A percentile compares a stretch with the other conserved stretches of the same genome.
These are phyloP conservation scores for Melastoma malabathricum DNA, from an alignment of 345 rosid species.

Conservation along the genomic window DNA sequence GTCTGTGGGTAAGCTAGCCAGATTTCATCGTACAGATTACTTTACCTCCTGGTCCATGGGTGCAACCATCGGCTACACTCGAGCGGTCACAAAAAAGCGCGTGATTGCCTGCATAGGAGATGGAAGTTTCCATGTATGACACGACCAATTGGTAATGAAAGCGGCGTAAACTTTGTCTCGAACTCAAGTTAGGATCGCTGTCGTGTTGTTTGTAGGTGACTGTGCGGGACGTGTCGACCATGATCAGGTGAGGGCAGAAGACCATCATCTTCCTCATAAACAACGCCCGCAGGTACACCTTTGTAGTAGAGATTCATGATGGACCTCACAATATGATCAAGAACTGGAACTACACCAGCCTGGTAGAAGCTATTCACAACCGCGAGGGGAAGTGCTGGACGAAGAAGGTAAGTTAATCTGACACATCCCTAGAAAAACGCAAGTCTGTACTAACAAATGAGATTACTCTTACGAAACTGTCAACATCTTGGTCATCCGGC, in stretches of 20 bases:
- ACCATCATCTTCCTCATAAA: slow-evolving; percentile 62
- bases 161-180: background rate
- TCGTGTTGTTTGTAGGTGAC: slow-evolving; percentile 37
- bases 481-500: background rate
- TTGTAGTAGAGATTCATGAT: slow-evolving; percentile 77
- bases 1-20: slow-evolving; percentile 53
- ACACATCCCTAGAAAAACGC: background rate
- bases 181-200: background rate
- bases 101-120: slow-evolving; percentile 76
- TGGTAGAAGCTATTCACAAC: slow-evolving; percentile 61
- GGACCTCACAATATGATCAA: slow-evolving; percentile 81
- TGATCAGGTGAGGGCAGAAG: slow-evolving; percentile 53
- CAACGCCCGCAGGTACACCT: slow-evolving; percentile 78
- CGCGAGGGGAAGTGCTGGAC: slow-evolving; percentile 86
- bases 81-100: slow-evolving; percentile 57
- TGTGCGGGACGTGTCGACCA: slow-evolving; percentile 66
- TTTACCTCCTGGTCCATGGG: slow-evolving; percentile 50
- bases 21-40: background rate
- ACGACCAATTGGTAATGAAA: too few species aligned
- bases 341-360: slow-evolving; percentile 77
- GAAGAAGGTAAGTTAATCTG: slow-evolving; percentile 33
- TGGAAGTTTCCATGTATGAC: slow-evolving; percentile 72
- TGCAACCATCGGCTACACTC: slow-evolving; percentile 76
- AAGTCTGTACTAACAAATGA: background rate
- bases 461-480: background rate